phyloP scores from a whole-genome alignment of 2,329 filamentous ascomycete genomes.

The Exophiala alcalophila region DNA sequence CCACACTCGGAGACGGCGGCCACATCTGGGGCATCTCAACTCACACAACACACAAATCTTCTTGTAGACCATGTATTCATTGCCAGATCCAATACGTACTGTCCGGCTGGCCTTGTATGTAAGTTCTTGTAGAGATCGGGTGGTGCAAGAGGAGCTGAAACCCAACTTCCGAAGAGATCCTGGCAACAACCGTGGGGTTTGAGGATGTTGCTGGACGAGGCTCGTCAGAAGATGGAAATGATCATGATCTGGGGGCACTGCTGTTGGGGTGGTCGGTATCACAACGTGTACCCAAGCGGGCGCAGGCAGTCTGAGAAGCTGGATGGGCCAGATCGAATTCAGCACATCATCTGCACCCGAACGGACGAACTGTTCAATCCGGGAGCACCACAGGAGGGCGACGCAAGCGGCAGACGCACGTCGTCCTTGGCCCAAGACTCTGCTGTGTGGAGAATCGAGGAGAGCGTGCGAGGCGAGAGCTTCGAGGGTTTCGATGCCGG shows the following conservation, averaged over 20 bases:
- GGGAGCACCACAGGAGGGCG: slow-evolving; percentile 2
- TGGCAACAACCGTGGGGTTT: neutral
- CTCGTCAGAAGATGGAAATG: no score
- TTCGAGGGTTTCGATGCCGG: slow-evolving; percentile 1
- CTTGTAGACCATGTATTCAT: slow-evolving; percentile 15
- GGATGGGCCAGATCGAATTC: slow-evolving; percentile 26
- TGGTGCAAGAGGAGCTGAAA: no score
- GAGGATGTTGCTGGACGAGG: slow-evolving; percentile 9
- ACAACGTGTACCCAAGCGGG: slow-evolving; percentile 17
- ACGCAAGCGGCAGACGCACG: slow-evolving; percentile 11
- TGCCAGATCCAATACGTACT: slow-evolving; percentile 9
- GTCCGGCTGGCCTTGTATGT: neutral
- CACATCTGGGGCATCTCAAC: slow-evolving; percentile 30
- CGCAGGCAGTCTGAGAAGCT: slow-evolving; percentile 17
- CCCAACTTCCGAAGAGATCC: no score
- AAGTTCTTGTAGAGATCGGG: neutral
- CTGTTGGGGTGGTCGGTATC: slow-evolving; percentile 19
- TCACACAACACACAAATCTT: slow-evolving; percentile 11
- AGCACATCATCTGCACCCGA: slow-evolving; percentile 16
- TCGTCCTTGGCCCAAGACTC: slow-evolving; percentile 6
- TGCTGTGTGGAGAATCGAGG: slow-evolving; percentile 3
- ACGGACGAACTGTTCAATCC: slow-evolving; percentile 9
- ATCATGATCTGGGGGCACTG: no score
- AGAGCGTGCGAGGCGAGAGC: neutral
- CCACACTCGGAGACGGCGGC: slow-evolving; percentile 46